Percentiles rank a stretch among this genome's conserved stretches.
Conservation (phyloP, 1,139 yeast species). For the Suhomyces bribrorum region DNA sequence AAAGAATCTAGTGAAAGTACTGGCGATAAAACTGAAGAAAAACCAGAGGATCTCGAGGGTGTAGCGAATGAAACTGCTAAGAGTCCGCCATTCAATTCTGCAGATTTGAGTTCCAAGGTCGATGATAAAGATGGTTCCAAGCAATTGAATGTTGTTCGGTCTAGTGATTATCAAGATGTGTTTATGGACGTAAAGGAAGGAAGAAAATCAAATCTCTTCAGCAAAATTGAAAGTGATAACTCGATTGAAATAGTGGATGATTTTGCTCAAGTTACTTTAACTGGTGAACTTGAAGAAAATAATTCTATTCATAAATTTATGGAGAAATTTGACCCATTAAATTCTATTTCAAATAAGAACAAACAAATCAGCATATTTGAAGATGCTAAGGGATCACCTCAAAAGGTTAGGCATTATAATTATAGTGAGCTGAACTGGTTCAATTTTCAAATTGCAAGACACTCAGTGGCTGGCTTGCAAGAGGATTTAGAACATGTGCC, state of each 20-base stretch:
- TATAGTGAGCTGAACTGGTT: conserved; percentile 44
- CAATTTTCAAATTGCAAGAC: conserved; percentile 38
- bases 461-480: conserved; percentile 16
- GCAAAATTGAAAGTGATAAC: conserved; percentile 20
- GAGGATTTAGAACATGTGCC: conserved; percentile 15
- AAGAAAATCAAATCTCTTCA: conserved; percentile 20
- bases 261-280: conserved; percentile 42
- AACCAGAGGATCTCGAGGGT: too few relatives aligned
- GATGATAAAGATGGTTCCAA: too few relatives aligned
- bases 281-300: conserved; percentile 18
- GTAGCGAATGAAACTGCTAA: too few relatives aligned
- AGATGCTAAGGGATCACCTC: conserved; percentile 40
- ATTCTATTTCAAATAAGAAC: conserved; percentile 33
- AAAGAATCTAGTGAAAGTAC: background rate
- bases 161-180: conserved; percentile 10
- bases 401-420: conserved; percentile 32
- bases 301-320: conserved; percentile 36
- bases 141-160: background rate
- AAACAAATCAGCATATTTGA: conserved; percentile 43
- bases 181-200: conserved; percentile 15
- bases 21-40: background rate
- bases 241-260: conserved; percentile 35
- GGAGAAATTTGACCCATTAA: conserved; percentile 46
- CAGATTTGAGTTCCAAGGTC: too few relatives aligned
- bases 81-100: too few relatives aligned